Conservation (phyloP, 2,329 filamentous ascomycete species). For the Scedosporium minutisporum region DNA sequence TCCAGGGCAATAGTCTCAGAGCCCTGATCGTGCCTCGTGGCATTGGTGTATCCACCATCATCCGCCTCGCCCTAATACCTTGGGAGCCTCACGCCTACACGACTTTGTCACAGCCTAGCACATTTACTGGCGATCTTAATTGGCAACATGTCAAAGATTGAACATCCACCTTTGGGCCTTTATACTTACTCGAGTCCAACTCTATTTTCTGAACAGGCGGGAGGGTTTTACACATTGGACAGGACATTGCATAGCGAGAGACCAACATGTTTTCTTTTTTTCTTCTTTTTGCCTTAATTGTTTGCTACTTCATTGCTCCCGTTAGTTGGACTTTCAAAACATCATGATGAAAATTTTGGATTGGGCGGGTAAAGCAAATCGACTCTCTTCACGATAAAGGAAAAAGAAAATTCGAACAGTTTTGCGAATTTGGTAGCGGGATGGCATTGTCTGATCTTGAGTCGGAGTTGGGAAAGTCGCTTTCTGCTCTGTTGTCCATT, state of each 20-base stretch:
- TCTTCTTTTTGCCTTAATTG: background rate
- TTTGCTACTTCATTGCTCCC: background rate
- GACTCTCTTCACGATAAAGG: background rate
- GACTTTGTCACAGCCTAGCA: no score
- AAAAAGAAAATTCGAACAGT: background rate
- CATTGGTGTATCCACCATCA: background rate
- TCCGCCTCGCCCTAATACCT: background rate
- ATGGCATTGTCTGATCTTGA: background rate
- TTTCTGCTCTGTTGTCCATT: background rate
- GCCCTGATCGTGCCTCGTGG: background rate
- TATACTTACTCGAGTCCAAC: no score
- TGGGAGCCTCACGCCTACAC: no score
- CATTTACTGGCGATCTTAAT: no score
- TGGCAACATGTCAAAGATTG: no score
- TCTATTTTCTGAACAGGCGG: background rate
- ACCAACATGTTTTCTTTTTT: background rate
- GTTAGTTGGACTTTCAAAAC: background rate
- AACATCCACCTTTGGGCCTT: no score
- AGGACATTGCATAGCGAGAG: background rate
- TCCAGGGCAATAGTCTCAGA: background rate
- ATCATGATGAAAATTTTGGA: background rate
- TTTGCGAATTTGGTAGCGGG: background rate
- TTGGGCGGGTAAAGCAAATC: background rate
- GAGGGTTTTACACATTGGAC: background rate
- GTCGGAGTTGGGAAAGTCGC: slow-evolving; percentile 2